Evolutionary conservation across 78 protist species (phyloP).

Genomic region (Chrysochromulina tobinii): DNA sequence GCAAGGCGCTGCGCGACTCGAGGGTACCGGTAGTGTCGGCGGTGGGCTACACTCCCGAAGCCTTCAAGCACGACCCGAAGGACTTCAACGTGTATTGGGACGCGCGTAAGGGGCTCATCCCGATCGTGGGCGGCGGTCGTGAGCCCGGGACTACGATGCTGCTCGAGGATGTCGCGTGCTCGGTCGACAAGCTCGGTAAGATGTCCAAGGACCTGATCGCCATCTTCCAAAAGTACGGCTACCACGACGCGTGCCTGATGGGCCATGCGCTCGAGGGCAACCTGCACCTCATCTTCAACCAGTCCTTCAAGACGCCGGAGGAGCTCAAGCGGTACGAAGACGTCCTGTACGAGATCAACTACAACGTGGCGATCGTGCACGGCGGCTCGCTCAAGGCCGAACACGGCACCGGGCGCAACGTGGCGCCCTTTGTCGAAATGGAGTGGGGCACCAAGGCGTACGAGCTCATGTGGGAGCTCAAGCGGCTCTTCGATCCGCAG

Average conservation of each 20-base stretch:
- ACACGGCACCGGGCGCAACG: slow-evolving; percentile 65
- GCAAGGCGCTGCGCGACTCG: neutral
- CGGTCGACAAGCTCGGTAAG: neutral
- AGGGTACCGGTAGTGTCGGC: neutral
- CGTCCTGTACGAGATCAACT: slow-evolving; percentile 31
- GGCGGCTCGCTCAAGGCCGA: slow-evolving; percentile 62
- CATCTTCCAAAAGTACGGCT: slow-evolving; percentile 27
- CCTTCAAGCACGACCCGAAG: slow-evolving; percentile 4
- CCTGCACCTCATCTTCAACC: slow-evolving; percentile 52
- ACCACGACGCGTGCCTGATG: slow-evolving; percentile 49
- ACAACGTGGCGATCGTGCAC: slow-evolving; percentile 35
- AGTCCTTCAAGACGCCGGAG: slow-evolving; percentile 32
- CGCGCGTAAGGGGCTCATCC: slow-evolving; percentile 47
- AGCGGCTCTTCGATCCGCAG: slow-evolving; percentile 51
- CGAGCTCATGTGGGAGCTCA: slow-evolving; percentile 48
- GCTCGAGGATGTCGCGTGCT: slow-evolving; percentile 62
- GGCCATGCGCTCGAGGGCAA: slow-evolving; percentile 66
- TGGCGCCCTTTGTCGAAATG: slow-evolving; percentile 61
- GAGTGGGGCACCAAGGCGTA: slow-evolving; percentile 60
- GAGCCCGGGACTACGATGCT: slow-evolving; percentile 28
- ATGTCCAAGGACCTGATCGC: slow-evolving; percentile 25
- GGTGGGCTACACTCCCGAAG: neutral
- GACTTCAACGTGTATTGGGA: slow-evolving; percentile 47
- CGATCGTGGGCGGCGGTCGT: slow-evolving; percentile 50
- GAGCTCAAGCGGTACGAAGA: slow-evolving; percentile 14